phyloP scores from a whole-genome alignment of 2,329 filamentous ascomycete genomes.

The Lojkania enalia region DNA sequence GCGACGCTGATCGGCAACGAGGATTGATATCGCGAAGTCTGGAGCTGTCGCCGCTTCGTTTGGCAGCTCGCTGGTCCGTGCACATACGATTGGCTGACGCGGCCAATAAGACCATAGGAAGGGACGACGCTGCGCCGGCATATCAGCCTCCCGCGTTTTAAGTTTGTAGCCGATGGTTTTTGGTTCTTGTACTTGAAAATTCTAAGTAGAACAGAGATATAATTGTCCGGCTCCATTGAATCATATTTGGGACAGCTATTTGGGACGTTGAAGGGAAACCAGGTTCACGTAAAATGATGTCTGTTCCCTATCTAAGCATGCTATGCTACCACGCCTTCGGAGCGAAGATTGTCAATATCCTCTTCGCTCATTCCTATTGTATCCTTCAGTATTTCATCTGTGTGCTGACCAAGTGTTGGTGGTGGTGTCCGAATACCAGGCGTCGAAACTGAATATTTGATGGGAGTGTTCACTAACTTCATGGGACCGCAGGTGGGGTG shows the following conservation, averaged over 20 bases:
- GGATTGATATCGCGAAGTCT: conserved; percentile 3
- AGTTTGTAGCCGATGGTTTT: too few relatives aligned
- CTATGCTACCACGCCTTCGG: conserved; percentile 42
- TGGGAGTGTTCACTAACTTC: conserved; percentile 88
- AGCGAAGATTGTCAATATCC: conserved; percentile 37
- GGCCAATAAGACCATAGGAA: neutral
- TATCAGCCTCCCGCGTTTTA: too few relatives aligned
- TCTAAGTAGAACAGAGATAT: too few relatives aligned
- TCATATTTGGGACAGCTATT: too few relatives aligned
- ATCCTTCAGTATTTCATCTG: conserved; percentile 39
- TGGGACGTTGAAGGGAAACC: too few relatives aligned
- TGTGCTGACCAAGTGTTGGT: conserved; percentile 68
- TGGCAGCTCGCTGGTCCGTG: neutral
- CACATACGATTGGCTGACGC: too few relatives aligned
- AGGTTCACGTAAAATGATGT: too few relatives aligned
- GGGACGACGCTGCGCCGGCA: neutral
- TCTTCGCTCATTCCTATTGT: conserved; percentile 36
- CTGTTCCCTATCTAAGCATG: neutral
- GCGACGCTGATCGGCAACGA: neutral
- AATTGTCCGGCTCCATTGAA: too few relatives aligned
- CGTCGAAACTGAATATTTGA: conserved; percentile 86
- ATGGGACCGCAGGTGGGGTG: conserved; percentile 83
- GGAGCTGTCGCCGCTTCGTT: neutral
- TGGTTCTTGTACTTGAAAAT: too few relatives aligned
- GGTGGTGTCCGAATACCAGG: conserved; percentile 77